Evolutionary conservation across 2,329 filamentous ascomycete species (phyloP).

Genomic region (Coleophoma cylindrospora): DNA sequence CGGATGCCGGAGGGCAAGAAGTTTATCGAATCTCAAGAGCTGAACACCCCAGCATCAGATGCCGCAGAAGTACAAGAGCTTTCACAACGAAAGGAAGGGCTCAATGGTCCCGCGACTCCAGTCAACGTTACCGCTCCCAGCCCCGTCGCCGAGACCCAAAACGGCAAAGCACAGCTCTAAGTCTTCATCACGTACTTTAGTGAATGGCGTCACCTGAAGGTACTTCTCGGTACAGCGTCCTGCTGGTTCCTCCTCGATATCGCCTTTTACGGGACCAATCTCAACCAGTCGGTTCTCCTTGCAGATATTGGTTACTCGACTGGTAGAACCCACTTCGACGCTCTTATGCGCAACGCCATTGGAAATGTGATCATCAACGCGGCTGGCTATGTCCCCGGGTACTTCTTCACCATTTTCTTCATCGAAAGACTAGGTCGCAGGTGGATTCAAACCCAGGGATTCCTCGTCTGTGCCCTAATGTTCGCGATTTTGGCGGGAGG

Average conservation of each 20-base stretch:
- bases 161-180: slow-evolving; percentile 63
- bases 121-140: too few relatives aligned
- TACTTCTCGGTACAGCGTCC: slow-evolving; percentile 44
- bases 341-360: too few relatives aligned
- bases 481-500: too few relatives aligned
- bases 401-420: too few relatives aligned
- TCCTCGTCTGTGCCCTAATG: too few relatives aligned
- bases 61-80: neutral
- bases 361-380: too few relatives aligned
- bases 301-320: too few relatives aligned
- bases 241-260: slow-evolving; percentile 8
- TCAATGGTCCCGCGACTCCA: neutral
- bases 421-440: too few relatives aligned
- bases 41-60: neutral
- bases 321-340: too few relatives aligned
- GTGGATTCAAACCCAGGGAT: too few relatives aligned
- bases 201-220: slow-evolving; percentile 63
- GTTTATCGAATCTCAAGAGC: slow-evolving; percentile 1
- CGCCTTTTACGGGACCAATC: neutral
- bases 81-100: neutral
- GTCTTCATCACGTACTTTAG: slow-evolving; percentile 69
- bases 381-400: too few relatives aligned
- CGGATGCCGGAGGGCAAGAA: slow-evolving; percentile 67
- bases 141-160: slow-evolving; percentile 24
- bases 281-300: too few relatives aligned